Conservation (phyloP, 2,329 filamentous ascomycete genomes). For the Zopfia rhizophila region DNA sequence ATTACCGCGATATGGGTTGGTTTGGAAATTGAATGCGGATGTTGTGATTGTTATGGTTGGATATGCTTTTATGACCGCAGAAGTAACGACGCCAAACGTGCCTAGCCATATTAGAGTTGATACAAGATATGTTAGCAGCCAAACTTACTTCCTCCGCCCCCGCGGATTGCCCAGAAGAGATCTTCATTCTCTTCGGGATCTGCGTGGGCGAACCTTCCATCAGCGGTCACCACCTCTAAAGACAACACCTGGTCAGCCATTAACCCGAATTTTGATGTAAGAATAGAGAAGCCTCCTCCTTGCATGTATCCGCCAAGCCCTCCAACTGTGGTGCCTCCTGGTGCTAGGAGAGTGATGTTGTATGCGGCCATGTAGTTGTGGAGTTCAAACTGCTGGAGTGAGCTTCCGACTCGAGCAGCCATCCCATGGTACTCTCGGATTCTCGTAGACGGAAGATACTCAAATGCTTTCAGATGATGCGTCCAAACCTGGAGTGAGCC, state of each 20-base stretch:
- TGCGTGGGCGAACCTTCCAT: constrained; percentile 37
- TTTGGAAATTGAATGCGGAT: constrained; percentile 41
- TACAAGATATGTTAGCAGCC: neutral
- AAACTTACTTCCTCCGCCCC: constrained; percentile 39
- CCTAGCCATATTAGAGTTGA: constrained; percentile 18
- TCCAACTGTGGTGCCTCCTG: constrained; percentile 56
- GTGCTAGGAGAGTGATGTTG: constrained; percentile 34
- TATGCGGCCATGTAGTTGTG: constrained; percentile 29
- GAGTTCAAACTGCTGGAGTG: constrained; percentile 36
- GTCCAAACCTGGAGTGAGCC: constrained; percentile 41
- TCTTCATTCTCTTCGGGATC: constrained; percentile 34
- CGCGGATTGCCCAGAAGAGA: constrained; percentile 42
- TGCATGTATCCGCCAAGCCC: constrained; percentile 51
- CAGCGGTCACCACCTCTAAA: constrained; percentile 36
- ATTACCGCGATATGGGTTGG: constrained; percentile 31
- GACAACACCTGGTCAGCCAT: constrained; percentile 40
- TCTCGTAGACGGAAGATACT: constrained; percentile 30
- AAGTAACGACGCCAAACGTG: constrained; percentile 43
- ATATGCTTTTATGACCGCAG: constrained; percentile 39
- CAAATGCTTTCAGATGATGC: constrained; percentile 37
- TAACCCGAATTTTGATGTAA: constrained; percentile 56
- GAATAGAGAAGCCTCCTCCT: constrained; percentile 64
- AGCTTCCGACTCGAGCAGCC: constrained; percentile 36
- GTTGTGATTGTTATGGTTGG: constrained; percentile 34
- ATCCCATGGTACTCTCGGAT: constrained; percentile 36